Percentiles rank a stretch among this genome's conserved stretches.
Evolutionary conservation across 768 basidiomycete genomes (phyloP).

Genomic region (Panaeolus papilionaceus): DNA sequence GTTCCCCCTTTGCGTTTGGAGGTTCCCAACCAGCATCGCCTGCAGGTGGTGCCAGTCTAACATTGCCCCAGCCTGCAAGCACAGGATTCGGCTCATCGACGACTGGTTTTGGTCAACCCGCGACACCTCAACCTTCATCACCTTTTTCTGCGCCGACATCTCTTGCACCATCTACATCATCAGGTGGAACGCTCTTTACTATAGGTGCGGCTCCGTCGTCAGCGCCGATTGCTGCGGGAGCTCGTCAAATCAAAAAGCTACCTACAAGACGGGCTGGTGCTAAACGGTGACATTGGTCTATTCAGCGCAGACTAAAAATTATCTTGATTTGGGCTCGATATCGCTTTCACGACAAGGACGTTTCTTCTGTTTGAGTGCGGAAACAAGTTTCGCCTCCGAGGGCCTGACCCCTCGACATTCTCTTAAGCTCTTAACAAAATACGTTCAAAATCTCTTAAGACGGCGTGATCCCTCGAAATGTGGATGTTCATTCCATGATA

Average conservation of each 20-base stretch:
- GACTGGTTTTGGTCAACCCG: slow-evolving; percentile 38
- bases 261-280: slow-evolving; percentile 51
- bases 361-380: not conserved
- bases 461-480: not conserved
- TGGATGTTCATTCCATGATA: slow-evolving; percentile 10
- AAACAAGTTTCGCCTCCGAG: not conserved
- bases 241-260: slow-evolving; percentile 59
- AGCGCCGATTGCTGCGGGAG: slow-evolving; percentile 34
- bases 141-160: slow-evolving; percentile 51
- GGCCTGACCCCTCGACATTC: slow-evolving; percentile 1
- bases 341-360: not conserved
- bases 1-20: slow-evolving; percentile 50
- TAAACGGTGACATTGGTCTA: slow-evolving; percentile 39
- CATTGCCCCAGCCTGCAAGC: slow-evolving; percentile 43
- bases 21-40: slow-evolving; percentile 68
- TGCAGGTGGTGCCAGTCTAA: slow-evolving; percentile 44
- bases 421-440: not conserved
- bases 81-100: slow-evolving; percentile 48
- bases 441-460: not conserved
- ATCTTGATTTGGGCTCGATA: slow-evolving; percentile 12
- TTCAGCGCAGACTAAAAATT: slow-evolving; percentile 5
- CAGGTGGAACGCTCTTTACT: slow-evolving; percentile 56
- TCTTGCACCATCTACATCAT: slow-evolving; percentile 41
- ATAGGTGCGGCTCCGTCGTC: slow-evolving; percentile 62
- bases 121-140: slow-evolving; percentile 44